Evolutionary conservation across 192 early-diverging fungal genomes (phyloP), one percentile per base, ranked within the genome.

Genomic region (Backusella tarrabulga): DNA sequence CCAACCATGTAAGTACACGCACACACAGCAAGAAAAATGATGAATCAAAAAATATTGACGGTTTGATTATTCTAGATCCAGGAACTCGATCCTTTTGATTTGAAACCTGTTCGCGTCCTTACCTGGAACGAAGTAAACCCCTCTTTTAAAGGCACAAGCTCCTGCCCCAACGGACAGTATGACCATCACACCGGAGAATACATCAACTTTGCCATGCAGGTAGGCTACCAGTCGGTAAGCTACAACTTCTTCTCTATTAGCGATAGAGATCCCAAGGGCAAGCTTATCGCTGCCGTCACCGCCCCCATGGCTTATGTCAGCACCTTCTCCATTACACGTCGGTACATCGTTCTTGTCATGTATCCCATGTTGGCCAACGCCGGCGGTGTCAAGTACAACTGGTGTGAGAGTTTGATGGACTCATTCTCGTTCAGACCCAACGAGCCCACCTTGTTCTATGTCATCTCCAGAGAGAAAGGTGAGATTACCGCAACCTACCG

Each of bases 181-280:
- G 94, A 95, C 80, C 68, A 86, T 7, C 72, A 83, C 40, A 93
- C 92, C 15, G 89, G 92, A 54, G 92, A 95, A 79, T 88, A 91
- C 77, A 91, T 95, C 76, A 90, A 91, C 26, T 91, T 93, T 44
- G 83, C 89, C n/a, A 88, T 92, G 87, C 91, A 94, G 69, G 83
- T 91, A 34, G 91, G 91, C 14, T 88, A 88, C 77, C 87, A 90
- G n/a, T 86, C 85, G 5, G 91, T 91, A 1, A 85, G 85, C 38
- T 94, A 91, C 79, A 85, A 87, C 34, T 90, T 94, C 69, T 90
- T 93, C 42, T 85, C 91, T 1, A 81, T 91, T 26, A 87, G 88
- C 42, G 86, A 88, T 56, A 81, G 85, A 19, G 83, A 91, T 35
- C 90, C 93, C 12, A 85, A 87, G 26, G 93, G 93, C 9, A 82